Evolutionary conservation across 2,329 filamentous ascomycete species (phyloP).

Genomic region (Alternaria rosae): DNA sequence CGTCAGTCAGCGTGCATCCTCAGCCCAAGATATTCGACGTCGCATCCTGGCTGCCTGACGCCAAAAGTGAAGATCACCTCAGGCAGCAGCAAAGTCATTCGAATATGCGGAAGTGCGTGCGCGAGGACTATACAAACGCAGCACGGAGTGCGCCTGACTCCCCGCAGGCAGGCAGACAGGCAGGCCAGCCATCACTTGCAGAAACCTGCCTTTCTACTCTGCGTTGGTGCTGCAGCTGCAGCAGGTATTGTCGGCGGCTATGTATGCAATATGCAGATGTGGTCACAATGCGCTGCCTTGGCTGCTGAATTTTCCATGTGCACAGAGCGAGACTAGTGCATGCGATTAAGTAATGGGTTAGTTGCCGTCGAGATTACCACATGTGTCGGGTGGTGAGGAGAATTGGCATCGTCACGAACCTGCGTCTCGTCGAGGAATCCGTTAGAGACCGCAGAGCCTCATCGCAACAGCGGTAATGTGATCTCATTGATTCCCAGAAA

Average conservation of each 20-base stretch:
- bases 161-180: not conserved
- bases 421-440: not conserved
- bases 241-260: constrained; percentile 29
- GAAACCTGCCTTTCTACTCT: constrained; percentile 20
- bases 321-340: constrained; percentile 6
- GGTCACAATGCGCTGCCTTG: constrained; percentile 34
- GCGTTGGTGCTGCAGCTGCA: constrained; percentile 25
- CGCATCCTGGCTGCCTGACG: constrained; percentile 1
- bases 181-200: constrained; percentile 24
- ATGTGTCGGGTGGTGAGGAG: not conserved
- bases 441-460: constrained; percentile 13
- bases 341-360: constrained; percentile 5
- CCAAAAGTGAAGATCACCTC: constrained; percentile 2
- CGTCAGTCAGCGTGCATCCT: constrained; percentile 4
- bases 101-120: constrained; percentile 1
- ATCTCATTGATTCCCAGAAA: not conserved
- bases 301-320: constrained; percentile 14
- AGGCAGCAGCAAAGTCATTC: constrained; percentile 14
- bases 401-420: not conserved
- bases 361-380: not conserved
- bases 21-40: not conserved
- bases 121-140: not conserved
- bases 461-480: not conserved
- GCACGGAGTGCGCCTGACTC: constrained; percentile 11
- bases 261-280: constrained; percentile 30